These are phyloP conservation scores for Kalmanozyma brasiliensis DNA, from an alignment of 1,284 basidiomycete species.

Conservation along the genomic window DNA sequence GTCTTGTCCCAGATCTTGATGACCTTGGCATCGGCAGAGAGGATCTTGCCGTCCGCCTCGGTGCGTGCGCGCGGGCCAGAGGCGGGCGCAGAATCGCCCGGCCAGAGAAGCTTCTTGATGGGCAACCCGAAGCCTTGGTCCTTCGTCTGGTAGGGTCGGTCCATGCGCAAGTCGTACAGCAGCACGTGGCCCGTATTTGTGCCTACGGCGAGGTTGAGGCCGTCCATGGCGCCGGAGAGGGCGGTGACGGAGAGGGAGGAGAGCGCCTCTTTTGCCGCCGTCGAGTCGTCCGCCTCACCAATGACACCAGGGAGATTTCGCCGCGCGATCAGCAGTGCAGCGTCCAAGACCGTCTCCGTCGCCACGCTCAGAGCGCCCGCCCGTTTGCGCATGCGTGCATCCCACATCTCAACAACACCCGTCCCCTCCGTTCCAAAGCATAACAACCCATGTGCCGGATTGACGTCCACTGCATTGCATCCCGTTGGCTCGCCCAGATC, in stretches of 20 bases:
- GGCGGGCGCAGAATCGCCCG: conserved; percentile 79
- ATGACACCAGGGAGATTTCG: conserved; percentile 65
- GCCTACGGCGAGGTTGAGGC: conserved; percentile 90
- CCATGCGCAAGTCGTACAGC: conserved; percentile 90
- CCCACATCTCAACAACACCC: conserved; percentile 94
- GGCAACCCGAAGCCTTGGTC: conserved; percentile 97
- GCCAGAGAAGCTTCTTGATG: conserved; percentile 87
- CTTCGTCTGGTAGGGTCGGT: conserved; percentile 84
- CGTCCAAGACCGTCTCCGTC: conserved; percentile 68
- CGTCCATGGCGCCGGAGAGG: conserved; percentile 79
- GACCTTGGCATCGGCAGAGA: conserved; percentile 65
- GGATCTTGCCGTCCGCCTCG: conserved; percentile 61
- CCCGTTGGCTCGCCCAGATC: conserved; percentile 74
- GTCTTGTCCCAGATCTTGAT: conserved; percentile 76
- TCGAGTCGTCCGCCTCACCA: conserved; percentile 50
- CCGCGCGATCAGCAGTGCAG: conserved; percentile 67
- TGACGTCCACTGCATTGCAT: conserved; percentile 91
- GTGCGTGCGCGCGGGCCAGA: conserved; percentile 77
- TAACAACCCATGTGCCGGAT: conserved; percentile 89
- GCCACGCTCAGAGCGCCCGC: conserved; percentile 85
- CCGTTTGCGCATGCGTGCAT: conserved; percentile 81
- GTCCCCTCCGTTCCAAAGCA: conserved; percentile 83
- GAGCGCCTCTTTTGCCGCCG: conserved; percentile 61
- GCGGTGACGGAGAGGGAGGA: conserved; percentile 79
- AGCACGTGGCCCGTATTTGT: conserved; percentile 94